phyloP scores from a whole-genome alignment of 2,329 filamentous ascomycete genomes.

The Aspergillus fructus region DNA sequence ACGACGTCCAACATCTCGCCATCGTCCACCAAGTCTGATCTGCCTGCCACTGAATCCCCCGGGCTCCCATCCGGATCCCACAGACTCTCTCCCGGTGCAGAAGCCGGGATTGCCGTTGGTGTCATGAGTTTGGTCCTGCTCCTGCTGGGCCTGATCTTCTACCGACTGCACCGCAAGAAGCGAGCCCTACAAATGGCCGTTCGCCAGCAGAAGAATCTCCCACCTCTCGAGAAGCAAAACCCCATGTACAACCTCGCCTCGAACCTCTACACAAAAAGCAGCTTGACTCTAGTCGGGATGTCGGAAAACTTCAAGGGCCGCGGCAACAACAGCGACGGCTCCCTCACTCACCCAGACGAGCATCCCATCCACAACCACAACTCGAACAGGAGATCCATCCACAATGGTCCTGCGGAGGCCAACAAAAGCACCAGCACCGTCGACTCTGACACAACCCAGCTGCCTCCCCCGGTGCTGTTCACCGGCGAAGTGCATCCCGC shows the following conservation, averaged over 20 bases:
- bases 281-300: not conserved
- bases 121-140: not conserved
- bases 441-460: not conserved
- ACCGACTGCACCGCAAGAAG: not conserved
- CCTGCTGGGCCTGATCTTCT: not conserved
- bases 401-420: not conserved
- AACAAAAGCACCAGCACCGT: not conserved
- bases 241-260: not conserved
- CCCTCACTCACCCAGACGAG: too few species aligned
- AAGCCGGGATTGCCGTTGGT: not conserved
- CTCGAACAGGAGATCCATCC: not conserved
- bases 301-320: not conserved
- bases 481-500: too few species aligned
- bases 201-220: not conserved
- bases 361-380: not conserved
- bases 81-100: not conserved
- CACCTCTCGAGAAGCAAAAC: not conserved
- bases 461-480: too few species aligned
- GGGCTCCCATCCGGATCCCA: not conserved
- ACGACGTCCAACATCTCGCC: not conserved
- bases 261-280: not conserved
- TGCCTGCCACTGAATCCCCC: not conserved
- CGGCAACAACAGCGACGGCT: too few species aligned
- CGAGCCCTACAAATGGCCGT: not conserved
- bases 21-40: not conserved